phyloP scores from a whole-genome alignment of 306 rosid genomes.

The Lathyrus sativus region DNA sequence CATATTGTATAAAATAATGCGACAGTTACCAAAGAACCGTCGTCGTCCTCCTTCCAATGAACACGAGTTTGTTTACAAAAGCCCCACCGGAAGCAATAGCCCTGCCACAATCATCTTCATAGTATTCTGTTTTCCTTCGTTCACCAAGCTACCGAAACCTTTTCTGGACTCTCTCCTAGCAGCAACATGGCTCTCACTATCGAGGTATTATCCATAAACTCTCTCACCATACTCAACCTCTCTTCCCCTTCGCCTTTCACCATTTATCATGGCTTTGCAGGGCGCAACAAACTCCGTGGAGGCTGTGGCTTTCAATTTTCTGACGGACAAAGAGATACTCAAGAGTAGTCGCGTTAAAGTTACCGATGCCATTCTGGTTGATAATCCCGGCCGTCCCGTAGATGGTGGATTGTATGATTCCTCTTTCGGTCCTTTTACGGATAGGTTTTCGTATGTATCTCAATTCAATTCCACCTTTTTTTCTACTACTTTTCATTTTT shows the following conservation, averaged over 20 bases:
- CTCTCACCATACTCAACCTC: not conserved
- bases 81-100: not conserved
- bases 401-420: conserved; percentile 82
- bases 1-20: too few relatives aligned
- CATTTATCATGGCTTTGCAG: conserved; percentile 36
- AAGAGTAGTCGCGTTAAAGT: conserved; percentile 60
- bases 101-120: not conserved
- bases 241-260: not conserved
- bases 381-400: conserved; percentile 47
- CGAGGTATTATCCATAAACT: not conserved
- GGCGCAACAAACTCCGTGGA: conserved; percentile 60
- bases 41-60: too few relatives aligned
- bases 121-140: too few relatives aligned
- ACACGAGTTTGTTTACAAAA: too few relatives aligned
- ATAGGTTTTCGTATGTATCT: conserved; percentile 49
- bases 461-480: not conserved
- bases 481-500: not conserved
- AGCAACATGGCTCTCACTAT: not conserved
- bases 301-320: conserved; percentile 66
- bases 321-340: conserved; percentile 57
- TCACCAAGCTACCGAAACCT: too few relatives aligned
- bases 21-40: too few relatives aligned
- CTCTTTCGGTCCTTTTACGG: conserved; percentile 71
- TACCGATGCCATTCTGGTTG: conserved; percentile 46
- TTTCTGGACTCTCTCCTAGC: not conserved